phyloP scores from a whole-genome alignment of 2,329 filamentous ascomycete genomes.

The Trichoderma harzianum region DNA sequence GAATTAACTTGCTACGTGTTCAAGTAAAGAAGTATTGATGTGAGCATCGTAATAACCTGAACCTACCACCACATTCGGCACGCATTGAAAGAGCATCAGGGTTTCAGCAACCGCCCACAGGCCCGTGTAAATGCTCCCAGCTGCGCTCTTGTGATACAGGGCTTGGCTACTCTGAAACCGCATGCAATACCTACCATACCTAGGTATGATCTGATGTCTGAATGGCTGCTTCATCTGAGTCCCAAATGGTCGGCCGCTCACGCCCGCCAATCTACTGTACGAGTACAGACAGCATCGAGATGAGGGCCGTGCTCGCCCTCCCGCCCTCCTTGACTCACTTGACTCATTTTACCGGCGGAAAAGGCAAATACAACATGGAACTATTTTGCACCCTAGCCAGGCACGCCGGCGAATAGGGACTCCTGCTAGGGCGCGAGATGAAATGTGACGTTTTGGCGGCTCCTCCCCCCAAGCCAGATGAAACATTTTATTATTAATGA shows the following conservation, averaged over 20 bases:
- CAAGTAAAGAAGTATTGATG: background rate
- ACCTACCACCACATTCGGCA: background rate
- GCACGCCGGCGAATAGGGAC: background rate
- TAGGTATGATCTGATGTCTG: background rate
- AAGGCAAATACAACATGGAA: background rate
- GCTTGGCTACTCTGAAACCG: background rate
- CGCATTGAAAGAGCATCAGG: background rate
- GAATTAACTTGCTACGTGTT: background rate
- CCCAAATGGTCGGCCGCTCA: background rate
- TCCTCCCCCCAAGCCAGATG: background rate
- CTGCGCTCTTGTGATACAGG: background rate
- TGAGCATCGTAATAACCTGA: background rate
- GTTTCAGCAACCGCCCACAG: background rate
- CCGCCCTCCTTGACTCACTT: background rate
- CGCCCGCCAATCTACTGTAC: background rate
- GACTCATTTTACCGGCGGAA: background rate
- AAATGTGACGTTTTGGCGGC: slow-evolving; percentile 1
- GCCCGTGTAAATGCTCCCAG: background rate
- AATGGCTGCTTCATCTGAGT: background rate
- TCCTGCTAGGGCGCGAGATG: slow-evolving; percentile 1
- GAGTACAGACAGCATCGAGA: background rate
- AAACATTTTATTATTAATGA: slow-evolving; percentile 15
- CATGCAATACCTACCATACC: background rate
- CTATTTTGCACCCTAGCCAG: slow-evolving; percentile 1
- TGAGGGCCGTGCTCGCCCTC: background rate